phyloP scores from a whole-genome alignment of 2,329 filamentous ascomycete genomes.

The Lasiodiplodia sp. region DNA sequence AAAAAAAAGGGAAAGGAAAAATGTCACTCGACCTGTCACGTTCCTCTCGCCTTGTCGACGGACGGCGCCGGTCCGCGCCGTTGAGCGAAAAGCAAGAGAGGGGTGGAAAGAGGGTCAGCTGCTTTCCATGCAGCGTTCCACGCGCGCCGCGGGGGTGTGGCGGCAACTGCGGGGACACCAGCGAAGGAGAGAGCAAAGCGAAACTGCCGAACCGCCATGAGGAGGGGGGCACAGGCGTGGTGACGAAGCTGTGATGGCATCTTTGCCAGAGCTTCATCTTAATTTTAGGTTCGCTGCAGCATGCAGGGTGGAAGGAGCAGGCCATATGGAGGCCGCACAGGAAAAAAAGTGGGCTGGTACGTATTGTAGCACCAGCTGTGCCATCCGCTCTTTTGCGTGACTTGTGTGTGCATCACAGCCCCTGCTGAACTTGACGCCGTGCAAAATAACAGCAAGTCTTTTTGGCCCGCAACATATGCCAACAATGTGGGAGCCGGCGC shows the following conservation, averaged over 20 bases:
- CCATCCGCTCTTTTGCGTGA: no score
- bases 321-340: not conserved
- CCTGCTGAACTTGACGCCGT: no score
- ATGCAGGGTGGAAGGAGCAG: constrained; percentile 2
- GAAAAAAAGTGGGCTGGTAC: not conserved
- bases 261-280: not conserved
- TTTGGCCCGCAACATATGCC: no score
- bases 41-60: not conserved
- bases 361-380: not conserved
- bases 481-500: no score
- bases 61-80: constrained; percentile 8
- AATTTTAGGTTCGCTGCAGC: constrained; percentile 14
- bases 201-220: not conserved
- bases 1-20: not conserved
- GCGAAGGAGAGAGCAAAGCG: not conserved
- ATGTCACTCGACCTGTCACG: constrained; percentile 1
- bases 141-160: not conserved
- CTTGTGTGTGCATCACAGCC: no score
- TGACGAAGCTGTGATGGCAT: not conserved
- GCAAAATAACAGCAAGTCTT: no score
- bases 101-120: not conserved
- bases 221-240: not conserved
- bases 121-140: constrained; percentile 13
- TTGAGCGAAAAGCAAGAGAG: not conserved
- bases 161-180: not conserved